phyloP scores from a whole-genome alignment of 1,284 basidiomycete species.

The Puccinia triticina region DNA sequence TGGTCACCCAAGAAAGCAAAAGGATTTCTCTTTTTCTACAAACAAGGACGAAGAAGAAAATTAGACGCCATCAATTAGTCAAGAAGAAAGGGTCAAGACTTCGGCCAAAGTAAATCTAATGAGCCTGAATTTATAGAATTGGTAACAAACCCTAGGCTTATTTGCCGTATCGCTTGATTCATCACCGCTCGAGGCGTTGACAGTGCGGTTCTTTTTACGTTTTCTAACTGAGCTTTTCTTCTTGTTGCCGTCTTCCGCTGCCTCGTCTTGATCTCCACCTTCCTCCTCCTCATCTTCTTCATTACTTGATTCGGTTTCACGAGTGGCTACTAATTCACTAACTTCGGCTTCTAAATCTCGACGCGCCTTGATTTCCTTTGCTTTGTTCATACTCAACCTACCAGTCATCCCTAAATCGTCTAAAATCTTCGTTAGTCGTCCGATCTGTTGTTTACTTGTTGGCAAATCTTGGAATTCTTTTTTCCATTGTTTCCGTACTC shows the following conservation, averaged over 20 bases:
- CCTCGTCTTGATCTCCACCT: slow-evolving; percentile 5
- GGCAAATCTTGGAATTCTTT: slow-evolving; percentile 72
- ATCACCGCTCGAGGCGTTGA: slow-evolving; percentile 16
- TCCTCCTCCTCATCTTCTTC: neutral
- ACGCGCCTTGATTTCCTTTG: slow-evolving; percentile 71
- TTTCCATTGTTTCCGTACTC: slow-evolving; percentile 77
- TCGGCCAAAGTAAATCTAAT: neutral
- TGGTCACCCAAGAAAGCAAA: slow-evolving; percentile 32
- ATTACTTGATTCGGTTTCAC: slow-evolving; percentile 4
- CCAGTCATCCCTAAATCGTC: slow-evolving; percentile 76
- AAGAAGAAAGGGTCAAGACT: neutral
- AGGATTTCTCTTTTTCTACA: neutral
- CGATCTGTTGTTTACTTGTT: slow-evolving; percentile 69
- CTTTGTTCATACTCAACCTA: slow-evolving; percentile 75
- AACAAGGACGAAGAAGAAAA: neutral
- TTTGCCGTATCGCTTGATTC: slow-evolving; percentile 11
- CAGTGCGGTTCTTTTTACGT: slow-evolving; percentile 4
- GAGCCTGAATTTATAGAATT: neutral
- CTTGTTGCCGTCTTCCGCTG: neutral
- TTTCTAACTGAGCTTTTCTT: neutral
- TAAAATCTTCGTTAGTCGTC: slow-evolving; percentile 69
- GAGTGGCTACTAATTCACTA: slow-evolving; percentile 63
- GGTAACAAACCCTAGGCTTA: slow-evolving; percentile 12
- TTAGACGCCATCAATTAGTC: neutral
- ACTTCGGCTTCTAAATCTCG: slow-evolving; percentile 78